Evolutionary conservation across 768 basidiomycete species (phyloP).

Genomic region (Mycena sanguinolenta): DNA sequence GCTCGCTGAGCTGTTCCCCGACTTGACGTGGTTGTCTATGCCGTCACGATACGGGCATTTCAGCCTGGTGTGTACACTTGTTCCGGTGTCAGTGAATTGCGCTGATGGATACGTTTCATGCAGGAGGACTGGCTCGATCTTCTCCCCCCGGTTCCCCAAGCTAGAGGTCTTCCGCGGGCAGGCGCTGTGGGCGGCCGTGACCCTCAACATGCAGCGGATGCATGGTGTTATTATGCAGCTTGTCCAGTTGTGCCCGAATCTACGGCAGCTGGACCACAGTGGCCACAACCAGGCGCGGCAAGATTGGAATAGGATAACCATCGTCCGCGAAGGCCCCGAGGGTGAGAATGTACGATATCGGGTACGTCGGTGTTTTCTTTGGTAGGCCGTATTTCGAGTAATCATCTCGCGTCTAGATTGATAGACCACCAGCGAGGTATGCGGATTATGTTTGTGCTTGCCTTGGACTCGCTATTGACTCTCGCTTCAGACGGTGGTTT

Average conservation of each 20-base stretch:
- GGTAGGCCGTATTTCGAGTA: not conserved
- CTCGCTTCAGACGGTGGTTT: constrained; percentile 26
- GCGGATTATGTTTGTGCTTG: not conserved
- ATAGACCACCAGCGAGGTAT: constrained; percentile 32
- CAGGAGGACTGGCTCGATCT: constrained; percentile 57
- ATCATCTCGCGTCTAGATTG: constrained; percentile 12
- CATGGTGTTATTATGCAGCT: constrained; percentile 57
- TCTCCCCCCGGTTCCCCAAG: constrained; percentile 54
- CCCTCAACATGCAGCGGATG: constrained; percentile 52
- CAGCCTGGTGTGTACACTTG: constrained; percentile 42
- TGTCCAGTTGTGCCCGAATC: constrained; percentile 54
- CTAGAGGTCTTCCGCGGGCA: constrained; percentile 60
- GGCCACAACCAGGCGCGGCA: constrained; percentile 49
- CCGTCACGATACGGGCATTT: constrained; percentile 47
- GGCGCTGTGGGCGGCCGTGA: constrained; percentile 58
- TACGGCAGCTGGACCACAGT: constrained; percentile 59
- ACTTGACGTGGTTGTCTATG: constrained; percentile 57
- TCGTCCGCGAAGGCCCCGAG: constrained; percentile 49
- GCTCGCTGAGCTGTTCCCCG: constrained; percentile 53
- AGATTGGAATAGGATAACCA: constrained; percentile 53
- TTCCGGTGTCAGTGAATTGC: constrained; percentile 4
- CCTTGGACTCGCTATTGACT: not conserved
- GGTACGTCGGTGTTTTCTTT: constrained; percentile 28
- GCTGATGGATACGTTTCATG: not conserved
- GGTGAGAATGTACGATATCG: constrained; percentile 51